Evolutionary conservation across 176 grass and related monocot species (phyloP).

Genomic region (Oryza longistaminata): DNA sequence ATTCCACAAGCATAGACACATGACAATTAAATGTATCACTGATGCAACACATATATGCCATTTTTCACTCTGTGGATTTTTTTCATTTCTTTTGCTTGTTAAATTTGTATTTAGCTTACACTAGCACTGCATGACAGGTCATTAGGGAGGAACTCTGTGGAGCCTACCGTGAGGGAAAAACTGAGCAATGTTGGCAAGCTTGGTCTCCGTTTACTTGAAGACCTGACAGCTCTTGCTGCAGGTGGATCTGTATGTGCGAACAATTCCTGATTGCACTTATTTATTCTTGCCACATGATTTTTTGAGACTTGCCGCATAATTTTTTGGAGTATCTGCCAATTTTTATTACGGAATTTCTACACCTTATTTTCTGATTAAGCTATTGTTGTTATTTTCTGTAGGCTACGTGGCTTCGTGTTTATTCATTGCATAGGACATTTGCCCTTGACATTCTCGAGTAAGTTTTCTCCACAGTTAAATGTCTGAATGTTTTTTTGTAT

Average conservation of each 20-base stretch:
- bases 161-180: conserved; percentile 49
- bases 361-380: conserved; percentile 37
- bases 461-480: conserved; percentile 34
- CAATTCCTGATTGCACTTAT: conserved; percentile 44
- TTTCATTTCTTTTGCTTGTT: conserved; percentile 34
- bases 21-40: conserved; percentile 22
- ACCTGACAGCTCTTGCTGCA: conserved; percentile 99
- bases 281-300: conserved; percentile 21
- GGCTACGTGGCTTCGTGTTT: conserved; percentile 79
- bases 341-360: conserved; percentile 26
- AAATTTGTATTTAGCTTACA: conserved; percentile 38
- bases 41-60: conserved; percentile 16
- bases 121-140: conserved; percentile 53
- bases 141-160: conserved; percentile 39
- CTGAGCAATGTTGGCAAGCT: conserved; percentile 85
- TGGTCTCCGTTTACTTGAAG: conserved; percentile 91
- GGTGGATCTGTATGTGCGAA: conserved; percentile 99
- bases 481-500: not conserved
- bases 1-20: conserved; percentile 17
- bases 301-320: not conserved
- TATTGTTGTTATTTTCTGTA: conserved; percentile 42
- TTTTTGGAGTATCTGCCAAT: conserved; percentile 11
- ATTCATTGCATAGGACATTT: conserved; percentile 87
- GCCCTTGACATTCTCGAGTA: conserved; percentile 98
- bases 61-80: conserved; percentile 18